Evolutionary conservation across 148 eudicot genomes (phyloP).

Genomic region (Polygonum aviculare): DNA sequence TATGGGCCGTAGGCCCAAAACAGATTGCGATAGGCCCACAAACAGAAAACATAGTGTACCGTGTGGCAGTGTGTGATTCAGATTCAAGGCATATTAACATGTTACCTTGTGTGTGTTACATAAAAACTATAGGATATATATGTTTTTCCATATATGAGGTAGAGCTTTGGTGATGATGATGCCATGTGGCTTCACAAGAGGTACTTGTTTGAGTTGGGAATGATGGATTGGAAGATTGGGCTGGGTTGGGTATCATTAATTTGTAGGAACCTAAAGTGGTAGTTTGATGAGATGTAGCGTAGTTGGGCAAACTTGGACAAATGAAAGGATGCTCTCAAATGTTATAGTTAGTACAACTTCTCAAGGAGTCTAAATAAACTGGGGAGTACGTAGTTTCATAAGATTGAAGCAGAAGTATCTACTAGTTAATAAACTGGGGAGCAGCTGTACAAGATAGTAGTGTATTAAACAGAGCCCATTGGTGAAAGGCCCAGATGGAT

Average conservation of each 20-base stretch:
- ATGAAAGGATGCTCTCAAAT: neutral
- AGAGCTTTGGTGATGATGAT: too few species aligned
- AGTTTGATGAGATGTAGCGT: conserved; percentile 13
- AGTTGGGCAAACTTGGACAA: conserved; percentile 5
- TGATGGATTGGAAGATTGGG: neutral
- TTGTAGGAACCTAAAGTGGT: neutral
- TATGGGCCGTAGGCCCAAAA: too few species aligned
- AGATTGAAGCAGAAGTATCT: too few species aligned
- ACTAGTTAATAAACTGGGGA: too few species aligned
- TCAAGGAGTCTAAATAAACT: conserved; percentile 8
- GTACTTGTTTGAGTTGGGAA: neutral
- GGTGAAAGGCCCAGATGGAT: neutral
- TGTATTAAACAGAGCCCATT: neutral
- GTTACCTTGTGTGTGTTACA: too few species aligned
- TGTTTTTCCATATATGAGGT: too few species aligned
- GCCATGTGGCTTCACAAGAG: neutral
- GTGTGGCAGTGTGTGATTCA: too few species aligned
- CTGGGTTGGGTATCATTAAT: neutral
- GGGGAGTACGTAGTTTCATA: neutral
- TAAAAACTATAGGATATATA: too few species aligned
- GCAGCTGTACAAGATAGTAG: neutral
- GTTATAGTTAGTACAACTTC: conserved; percentile 15
- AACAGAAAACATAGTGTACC: too few species aligned
- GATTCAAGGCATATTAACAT: too few species aligned
- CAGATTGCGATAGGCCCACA: too few species aligned